Conservation (phyloP, 805 yeast species). For the Candida jianshihensis region DNA sequence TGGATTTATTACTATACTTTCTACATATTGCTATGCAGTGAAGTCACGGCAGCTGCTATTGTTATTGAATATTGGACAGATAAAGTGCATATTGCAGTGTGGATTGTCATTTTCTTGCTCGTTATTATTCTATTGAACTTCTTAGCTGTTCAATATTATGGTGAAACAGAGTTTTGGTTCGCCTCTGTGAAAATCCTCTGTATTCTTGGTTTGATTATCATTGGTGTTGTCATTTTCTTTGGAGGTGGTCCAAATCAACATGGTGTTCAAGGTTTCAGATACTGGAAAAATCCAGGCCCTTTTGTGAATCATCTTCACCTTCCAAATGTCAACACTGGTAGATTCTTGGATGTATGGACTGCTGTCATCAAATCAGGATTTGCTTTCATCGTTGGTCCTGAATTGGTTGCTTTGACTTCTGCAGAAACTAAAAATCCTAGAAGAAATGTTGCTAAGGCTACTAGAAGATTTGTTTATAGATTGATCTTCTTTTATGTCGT, state of each 20-base stretch:
- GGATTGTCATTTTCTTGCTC: slow-evolving; percentile 50
- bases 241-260: slow-evolving; percentile 54
- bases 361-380: slow-evolving; percentile 59
- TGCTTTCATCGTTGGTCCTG: slow-evolving; percentile 59
- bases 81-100: slow-evolving; percentile 51
- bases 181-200: slow-evolving; percentile 50
- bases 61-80: slow-evolving; percentile 46
- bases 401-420: slow-evolving; percentile 46
- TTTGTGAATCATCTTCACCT: slow-evolving; percentile 38
- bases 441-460: slow-evolving; percentile 40
- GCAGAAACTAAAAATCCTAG: slow-evolving; percentile 42
- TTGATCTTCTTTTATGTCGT: slow-evolving; percentile 52
- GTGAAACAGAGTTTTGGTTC: slow-evolving; percentile 62
- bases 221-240: slow-evolving; percentile 50
- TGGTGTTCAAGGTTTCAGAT: slow-evolving; percentile 59
- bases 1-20: slow-evolving; percentile 23
- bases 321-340: slow-evolving; percentile 46
- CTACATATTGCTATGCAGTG: slow-evolving; percentile 28
- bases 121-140: slow-evolving; percentile 41
- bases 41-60: slow-evolving; percentile 56
- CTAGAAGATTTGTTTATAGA: slow-evolving; percentile 49
- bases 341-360: slow-evolving; percentile 57
- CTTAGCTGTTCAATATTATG: slow-evolving; percentile 52
- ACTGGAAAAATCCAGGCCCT: slow-evolving; percentile 57
- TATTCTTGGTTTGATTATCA: slow-evolving; percentile 53